phyloP scores from a whole-genome alignment of 23 red algal species.

The Cyanidiococcus yangmingshanensis region DNA sequence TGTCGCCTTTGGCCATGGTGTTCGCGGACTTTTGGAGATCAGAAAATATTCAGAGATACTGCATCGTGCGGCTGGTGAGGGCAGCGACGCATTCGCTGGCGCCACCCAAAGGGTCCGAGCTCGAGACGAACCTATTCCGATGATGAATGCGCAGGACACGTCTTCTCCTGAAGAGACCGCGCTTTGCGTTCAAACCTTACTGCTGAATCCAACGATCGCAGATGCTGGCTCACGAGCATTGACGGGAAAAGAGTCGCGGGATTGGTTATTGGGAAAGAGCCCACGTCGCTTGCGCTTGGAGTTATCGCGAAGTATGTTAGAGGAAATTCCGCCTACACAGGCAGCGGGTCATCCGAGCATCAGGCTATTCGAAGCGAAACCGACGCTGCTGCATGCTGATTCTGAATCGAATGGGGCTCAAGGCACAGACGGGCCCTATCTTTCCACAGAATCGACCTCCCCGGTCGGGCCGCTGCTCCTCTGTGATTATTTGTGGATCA shows the following conservation, averaged over 20 bases:
- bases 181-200: conserved; percentile 26
- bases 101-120: no score
- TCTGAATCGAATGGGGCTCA: background rate
- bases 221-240: conserved; percentile 23
- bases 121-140: no score
- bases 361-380: background rate
- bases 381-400: background rate
- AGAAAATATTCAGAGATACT: background rate
- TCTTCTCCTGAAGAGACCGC: background rate
- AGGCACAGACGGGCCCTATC: background rate
- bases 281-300: background rate
- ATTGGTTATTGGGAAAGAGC: background rate
- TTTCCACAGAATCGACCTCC: background rate
- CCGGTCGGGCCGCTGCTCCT: background rate
- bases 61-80: background rate
- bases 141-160: background rate
- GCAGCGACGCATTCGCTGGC: background rate
- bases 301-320: background rate
- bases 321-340: background rate
- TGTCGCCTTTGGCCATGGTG: conserved; percentile 61
- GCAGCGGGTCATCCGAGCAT: background rate
- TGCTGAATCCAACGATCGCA: conserved; percentile 46
- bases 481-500: conserved; percentile 7
- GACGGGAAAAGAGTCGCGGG: background rate
- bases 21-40: conserved; percentile 21